Conservation (phyloP, 179 eudicot genomes). For the Spergularia azorica region DNA sequence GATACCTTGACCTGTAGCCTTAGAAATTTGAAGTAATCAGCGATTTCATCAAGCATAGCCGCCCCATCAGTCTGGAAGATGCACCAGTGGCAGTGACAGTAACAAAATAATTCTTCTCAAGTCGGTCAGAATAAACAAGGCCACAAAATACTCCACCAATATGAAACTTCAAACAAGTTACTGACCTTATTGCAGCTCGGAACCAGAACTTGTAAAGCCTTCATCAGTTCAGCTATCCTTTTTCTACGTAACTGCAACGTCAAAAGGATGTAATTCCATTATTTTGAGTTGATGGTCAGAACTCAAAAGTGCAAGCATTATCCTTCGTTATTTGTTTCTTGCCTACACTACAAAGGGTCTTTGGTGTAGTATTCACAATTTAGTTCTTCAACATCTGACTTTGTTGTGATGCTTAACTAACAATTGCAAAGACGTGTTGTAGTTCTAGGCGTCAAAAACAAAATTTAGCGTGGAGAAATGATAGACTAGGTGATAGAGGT, state of each 20-base stretch:
- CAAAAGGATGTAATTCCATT: not conserved
- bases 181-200: constrained; percentile 94
- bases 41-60: constrained; percentile 96
- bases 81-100: constrained; percentile 9
- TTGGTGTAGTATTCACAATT: not conserved
- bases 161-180: not conserved
- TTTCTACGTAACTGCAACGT: constrained; percentile 77
- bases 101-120: not conserved
- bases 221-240: constrained; percentile 95
- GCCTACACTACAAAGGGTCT: not conserved
- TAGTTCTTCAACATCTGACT: not conserved
- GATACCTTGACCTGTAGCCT: constrained; percentile 97
- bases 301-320: too few relatives aligned
- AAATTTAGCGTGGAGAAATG: not conserved
- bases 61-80: constrained; percentile 88
- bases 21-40: constrained; percentile 94
- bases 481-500: not conserved
- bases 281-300: not conserved
- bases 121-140: not conserved
- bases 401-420: not conserved
- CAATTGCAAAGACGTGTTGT: not conserved
- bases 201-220: constrained; percentile 93
- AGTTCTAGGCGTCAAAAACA: not conserved
- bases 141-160: not conserved
- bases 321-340: too few relatives aligned